Evolutionary conservation across 441 rosid genomes (phyloP).

Genomic region (Omphalea diandra): DNA sequence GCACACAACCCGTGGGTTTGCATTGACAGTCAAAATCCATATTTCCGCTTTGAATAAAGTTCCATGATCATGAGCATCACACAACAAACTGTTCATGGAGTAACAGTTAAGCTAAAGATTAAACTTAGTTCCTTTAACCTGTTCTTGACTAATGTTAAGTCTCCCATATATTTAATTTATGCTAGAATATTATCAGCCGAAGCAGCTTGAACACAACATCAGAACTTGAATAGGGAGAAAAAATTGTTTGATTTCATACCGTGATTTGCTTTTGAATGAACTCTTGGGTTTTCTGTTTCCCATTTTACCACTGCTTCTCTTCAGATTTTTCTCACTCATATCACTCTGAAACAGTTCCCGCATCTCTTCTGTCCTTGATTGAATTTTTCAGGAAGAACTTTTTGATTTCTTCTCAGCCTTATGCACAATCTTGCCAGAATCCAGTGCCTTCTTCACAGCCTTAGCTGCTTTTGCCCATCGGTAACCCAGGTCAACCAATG

Average conservation of each 20-base stretch:
- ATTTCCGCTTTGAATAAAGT: too few relatives aligned
- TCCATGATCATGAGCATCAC: too few relatives aligned
- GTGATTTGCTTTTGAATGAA: constrained; percentile 91
- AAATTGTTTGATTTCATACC: constrained; percentile 44
- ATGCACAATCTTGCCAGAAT: constrained; percentile 64
- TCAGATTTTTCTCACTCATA: constrained; percentile 76
- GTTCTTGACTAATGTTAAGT: not conserved
- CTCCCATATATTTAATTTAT: not conserved
- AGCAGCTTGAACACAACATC: not conserved
- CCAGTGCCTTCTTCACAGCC: constrained; percentile 71
- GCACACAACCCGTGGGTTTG: too few relatives aligned
- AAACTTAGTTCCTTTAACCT: not conserved
- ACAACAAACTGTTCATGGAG: too few relatives aligned
- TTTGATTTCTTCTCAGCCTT: constrained; percentile 51
- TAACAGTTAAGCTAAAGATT: not conserved
- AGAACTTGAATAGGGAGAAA: not conserved
- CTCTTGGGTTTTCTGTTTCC: constrained; percentile 63
- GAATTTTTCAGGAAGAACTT: constrained; percentile 41
- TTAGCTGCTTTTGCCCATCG: constrained; percentile 90
- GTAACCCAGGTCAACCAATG: constrained; percentile 79
- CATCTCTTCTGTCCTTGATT: constrained; percentile 80
- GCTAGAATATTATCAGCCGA: not conserved
- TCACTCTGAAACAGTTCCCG: constrained; percentile 79
- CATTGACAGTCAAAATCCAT: too few relatives aligned
- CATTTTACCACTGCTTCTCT: constrained; percentile 39